These are phyloP conservation scores for Cladorrhinum samala DNA, from an alignment of 495 filamentous ascomycete genomes.

Conservation along the genomic window DNA sequence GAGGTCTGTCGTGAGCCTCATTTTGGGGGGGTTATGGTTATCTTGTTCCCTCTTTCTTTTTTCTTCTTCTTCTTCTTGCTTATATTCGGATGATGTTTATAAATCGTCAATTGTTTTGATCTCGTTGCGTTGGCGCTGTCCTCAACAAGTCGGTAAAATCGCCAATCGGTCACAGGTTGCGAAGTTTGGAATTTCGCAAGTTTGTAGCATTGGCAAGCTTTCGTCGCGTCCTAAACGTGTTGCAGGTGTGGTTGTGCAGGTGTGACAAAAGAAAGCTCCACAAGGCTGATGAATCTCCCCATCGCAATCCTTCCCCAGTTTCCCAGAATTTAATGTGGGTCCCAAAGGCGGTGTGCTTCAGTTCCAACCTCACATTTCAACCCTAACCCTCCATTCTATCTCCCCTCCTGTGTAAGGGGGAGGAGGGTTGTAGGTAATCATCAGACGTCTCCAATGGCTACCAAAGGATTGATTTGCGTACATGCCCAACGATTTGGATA, in stretches of 20 bases:
- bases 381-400: no score
- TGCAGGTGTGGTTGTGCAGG: not conserved
- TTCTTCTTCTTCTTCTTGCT: no score
- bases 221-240: constrained; percentile 1
- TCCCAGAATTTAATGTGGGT: constrained; percentile 6
- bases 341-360: not conserved
- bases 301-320: no score
- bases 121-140: not conserved
- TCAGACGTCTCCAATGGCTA: no score
- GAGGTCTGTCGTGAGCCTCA: constrained; percentile 94
- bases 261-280: constrained; percentile 3
- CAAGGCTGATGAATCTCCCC: constrained; percentile 10
- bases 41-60: not conserved
- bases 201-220: not conserved
- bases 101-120: not conserved
- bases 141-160: no score
- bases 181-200: not conserved
- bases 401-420: no score
- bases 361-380: not conserved
- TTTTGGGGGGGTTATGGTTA: constrained; percentile 30
- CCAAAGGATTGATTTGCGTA: no score
- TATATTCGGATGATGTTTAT: not conserved
- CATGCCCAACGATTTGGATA: not conserved
- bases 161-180: no score
- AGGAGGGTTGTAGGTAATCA: no score